These are phyloP conservation scores for Asparagopsis taxiformis DNA, from an alignment of 31 red algal species.

Conservation along the genomic window DNA sequence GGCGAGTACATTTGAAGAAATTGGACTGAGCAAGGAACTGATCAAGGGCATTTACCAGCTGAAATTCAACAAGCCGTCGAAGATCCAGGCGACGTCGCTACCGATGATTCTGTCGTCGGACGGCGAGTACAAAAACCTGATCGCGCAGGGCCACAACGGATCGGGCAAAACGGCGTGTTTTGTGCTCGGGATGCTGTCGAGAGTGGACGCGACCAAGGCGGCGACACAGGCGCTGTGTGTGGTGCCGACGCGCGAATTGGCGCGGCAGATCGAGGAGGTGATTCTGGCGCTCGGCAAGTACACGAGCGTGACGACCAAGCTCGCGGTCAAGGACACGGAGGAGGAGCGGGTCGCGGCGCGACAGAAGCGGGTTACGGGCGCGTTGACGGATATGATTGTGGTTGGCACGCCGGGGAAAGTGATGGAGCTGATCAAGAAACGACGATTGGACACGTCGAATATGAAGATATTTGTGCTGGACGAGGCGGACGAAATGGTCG, in stretches of 20 bases:
- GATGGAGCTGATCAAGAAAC: constrained; percentile 81
- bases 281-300: constrained; percentile 81
- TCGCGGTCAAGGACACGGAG: constrained; percentile 88
- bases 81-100: constrained; percentile 94
- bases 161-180: constrained; percentile 97
- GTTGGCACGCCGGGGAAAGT: constrained; percentile 93
- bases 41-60: constrained; percentile 90
- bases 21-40: constrained; percentile 66
- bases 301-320: constrained; percentile 48
- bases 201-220: constrained; percentile 42
- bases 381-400: constrained; percentile 73
- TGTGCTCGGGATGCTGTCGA: constrained; percentile 87
- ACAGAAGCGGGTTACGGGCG: not conserved
- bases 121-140: constrained; percentile 80
- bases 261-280: constrained; percentile 86
- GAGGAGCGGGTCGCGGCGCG: constrained; percentile 47
- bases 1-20: constrained; percentile 88
- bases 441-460: constrained; percentile 37
- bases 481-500: constrained; percentile 97
- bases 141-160: constrained; percentile 95
- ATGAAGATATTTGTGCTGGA: constrained; percentile 94
- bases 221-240: constrained; percentile 84
- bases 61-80: constrained; percentile 95
- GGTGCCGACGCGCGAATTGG: constrained; percentile 94
- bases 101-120: constrained; percentile 75